Evolutionary conservation across 371 early-diverging fungal genomes (phyloP).

Genomic region (Chytridium lagenaria): DNA sequence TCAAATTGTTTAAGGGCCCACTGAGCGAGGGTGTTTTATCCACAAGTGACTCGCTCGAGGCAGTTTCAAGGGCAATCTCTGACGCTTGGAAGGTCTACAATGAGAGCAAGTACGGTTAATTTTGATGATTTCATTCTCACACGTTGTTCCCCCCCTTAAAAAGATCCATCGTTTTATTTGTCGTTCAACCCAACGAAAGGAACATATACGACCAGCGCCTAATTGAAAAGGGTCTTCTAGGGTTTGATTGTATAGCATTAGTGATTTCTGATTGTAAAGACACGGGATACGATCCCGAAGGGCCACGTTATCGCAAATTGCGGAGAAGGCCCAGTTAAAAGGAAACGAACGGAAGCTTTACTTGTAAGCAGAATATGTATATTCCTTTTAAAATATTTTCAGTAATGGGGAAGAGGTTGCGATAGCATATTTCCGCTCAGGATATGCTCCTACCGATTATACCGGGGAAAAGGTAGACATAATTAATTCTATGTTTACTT

Average conservation of each 20-base stretch:
- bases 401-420: constrained; percentile 79
- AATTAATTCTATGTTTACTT: neutral
- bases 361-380: constrained; percentile 64
- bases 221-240: constrained; percentile 84
- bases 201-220: constrained; percentile 94
- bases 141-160: neutral
- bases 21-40: constrained; percentile 56
- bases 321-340: constrained; percentile 60
- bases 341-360: constrained; percentile 63
- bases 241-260: too few species aligned
- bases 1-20: neutral
- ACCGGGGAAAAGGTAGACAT: constrained; percentile 64
- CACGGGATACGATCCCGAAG: constrained; percentile 70
- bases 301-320: constrained; percentile 70
- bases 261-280: constrained; percentile 62
- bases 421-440: constrained; percentile 91
- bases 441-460: constrained; percentile 91
- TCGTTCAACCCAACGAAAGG: constrained; percentile 92
- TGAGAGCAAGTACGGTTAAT: constrained; percentile 63
- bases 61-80: constrained; percentile 81
- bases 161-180: constrained; percentile 86
- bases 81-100: constrained; percentile 81
- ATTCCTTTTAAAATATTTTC: constrained; percentile 8
- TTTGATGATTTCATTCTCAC: neutral
- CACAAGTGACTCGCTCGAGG: constrained; percentile 69